Evolutionary conservation across 1,284 basidiomycete genomes (phyloP).

Genomic region (Rhodotorula mucilaginosa): DNA sequence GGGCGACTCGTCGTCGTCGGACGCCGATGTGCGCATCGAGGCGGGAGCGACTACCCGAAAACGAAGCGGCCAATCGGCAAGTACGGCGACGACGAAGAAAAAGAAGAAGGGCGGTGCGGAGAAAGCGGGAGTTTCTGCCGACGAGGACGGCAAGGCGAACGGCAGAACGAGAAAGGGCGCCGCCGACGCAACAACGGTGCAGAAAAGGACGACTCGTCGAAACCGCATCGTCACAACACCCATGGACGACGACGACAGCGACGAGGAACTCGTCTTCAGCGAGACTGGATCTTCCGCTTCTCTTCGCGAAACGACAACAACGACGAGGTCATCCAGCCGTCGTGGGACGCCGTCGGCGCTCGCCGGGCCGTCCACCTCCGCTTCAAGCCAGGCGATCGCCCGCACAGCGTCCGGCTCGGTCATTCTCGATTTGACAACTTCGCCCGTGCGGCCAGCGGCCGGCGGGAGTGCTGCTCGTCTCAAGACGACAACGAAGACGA

Average conservation of each 20-base stretch:
- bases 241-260: neutral
- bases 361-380: neutral
- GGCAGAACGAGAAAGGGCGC: neutral
- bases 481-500: neutral
- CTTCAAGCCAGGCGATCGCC: neutral
- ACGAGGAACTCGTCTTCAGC: neutral
- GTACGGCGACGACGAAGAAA: neutral
- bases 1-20: neutral
- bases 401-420: neutral
- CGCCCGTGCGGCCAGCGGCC: neutral
- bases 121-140: neutral
- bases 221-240: neutral
- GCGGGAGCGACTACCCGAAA: neutral
- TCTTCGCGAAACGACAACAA: neutral
- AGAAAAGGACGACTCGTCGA: neutral
- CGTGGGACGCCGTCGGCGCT: neutral
- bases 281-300: neutral
- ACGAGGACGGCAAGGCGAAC: neutral
- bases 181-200: neutral
- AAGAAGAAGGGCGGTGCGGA: slow-evolving; percentile 2
- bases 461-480: no score
- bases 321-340: neutral
- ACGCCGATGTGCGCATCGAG: neutral
- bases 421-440: neutral
- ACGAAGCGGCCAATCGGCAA: neutral